A percentile compares a stretch with the other conserved stretches of the same genome.
These are phyloP conservation scores for Colletotrichum cordylinicola DNA, from an alignment of 2,329 filamentous ascomycete species.

Conservation along the genomic window DNA sequence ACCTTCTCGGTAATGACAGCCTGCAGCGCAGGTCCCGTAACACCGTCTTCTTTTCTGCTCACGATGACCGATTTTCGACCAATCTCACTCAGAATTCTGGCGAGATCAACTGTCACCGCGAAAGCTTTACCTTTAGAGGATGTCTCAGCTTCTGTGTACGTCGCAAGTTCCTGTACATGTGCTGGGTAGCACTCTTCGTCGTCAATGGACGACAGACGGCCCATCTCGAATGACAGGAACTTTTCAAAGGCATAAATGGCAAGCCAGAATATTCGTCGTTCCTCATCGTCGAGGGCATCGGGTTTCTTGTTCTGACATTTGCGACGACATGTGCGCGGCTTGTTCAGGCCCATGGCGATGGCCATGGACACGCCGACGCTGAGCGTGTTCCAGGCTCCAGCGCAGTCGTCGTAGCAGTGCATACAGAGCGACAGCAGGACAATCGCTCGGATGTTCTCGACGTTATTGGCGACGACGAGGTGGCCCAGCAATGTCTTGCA, in stretches of 20 bases:
- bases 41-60: conserved; percentile 2
- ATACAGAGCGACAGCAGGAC: conserved; percentile 23
- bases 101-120: neutral
- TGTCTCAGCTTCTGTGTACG: neutral
- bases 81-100: conserved; percentile 10
- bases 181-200: conserved; percentile 6
- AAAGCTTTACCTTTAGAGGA: neutral
- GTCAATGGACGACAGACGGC: conserved; percentile 7
- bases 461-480: conserved; percentile 20
- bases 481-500: conserved; percentile 26
- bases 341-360: conserved; percentile 29
- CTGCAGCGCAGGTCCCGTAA: neutral
- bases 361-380: conserved; percentile 28
- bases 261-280: conserved; percentile 1
- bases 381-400: conserved; percentile 28
- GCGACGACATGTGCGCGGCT: neutral
- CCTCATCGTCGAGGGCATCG: neutral
- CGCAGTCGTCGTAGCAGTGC: conserved; percentile 24
- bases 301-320: neutral
- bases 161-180: neutral
- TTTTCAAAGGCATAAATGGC: conserved; percentile 8
- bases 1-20: conserved; percentile 11
- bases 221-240: conserved; percentile 11
- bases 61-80: conserved; percentile 6
- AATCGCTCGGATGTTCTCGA: conserved; percentile 25